Evolutionary conservation across 352 stramenopile species (phyloP).

Genomic region (Phytophthora litchii): DNA sequence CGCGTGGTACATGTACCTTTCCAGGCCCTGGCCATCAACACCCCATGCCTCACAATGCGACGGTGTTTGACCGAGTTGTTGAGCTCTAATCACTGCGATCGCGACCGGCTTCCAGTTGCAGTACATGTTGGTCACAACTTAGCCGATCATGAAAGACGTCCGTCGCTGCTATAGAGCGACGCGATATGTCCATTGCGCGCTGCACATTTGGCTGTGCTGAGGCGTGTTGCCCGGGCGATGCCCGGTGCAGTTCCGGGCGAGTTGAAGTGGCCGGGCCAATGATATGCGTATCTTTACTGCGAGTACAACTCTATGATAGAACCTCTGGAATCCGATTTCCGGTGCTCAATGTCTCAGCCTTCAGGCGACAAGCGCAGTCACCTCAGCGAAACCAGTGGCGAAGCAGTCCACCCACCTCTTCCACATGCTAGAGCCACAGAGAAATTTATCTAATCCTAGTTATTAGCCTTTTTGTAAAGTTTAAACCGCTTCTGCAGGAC

Average conservation of each 20-base stretch:
- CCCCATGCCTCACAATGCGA: slow-evolving; percentile 8
- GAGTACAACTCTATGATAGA: slow-evolving; percentile 18
- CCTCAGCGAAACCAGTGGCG: too few relatives aligned
- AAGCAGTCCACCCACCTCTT: too few relatives aligned
- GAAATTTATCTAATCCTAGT: too few relatives aligned
- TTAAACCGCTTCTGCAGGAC: too few relatives aligned
- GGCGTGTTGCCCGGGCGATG: not conserved
- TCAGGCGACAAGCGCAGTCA: too few relatives aligned
- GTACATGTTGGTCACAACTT: not conserved
- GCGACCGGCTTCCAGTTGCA: not conserved
- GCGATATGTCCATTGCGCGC: not conserved
- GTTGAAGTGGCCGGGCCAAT: slow-evolving; percentile 5
- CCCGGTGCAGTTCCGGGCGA: not conserved
- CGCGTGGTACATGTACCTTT: not conserved
- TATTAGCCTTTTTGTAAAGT: too few relatives aligned
- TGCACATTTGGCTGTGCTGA: slow-evolving; percentile 1
- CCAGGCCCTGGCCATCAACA: not conserved
- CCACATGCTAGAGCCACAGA: too few relatives aligned
- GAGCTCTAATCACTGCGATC: slow-evolving; percentile 8
- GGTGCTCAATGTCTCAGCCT: not conserved
- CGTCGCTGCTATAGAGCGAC: slow-evolving; percentile 1
- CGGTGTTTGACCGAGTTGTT: not conserved
- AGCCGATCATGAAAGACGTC: not conserved
- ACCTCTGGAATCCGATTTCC: slow-evolving; percentile 3
- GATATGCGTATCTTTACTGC: slow-evolving; percentile 20